Conservation (phyloP, 2,329 filamentous ascomycete species). For the Neofusicoccum parvum region DNA sequence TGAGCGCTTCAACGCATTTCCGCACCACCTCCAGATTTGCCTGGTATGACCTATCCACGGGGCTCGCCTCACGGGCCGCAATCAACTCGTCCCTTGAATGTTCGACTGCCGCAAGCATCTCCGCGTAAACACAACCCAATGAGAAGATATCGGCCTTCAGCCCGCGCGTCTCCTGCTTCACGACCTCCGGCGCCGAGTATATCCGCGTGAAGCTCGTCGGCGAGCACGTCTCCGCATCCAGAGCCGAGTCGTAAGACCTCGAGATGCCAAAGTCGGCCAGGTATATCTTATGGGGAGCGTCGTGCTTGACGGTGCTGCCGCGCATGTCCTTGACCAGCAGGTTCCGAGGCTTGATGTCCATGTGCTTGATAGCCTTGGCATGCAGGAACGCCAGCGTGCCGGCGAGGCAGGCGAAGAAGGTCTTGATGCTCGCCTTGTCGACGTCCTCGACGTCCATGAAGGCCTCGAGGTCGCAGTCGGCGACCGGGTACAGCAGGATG, state of each 20-base stretch:
- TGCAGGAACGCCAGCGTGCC: constrained; percentile 26
- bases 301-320: neutral
- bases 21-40: too few relatives aligned
- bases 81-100: neutral
- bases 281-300: constrained; percentile 22
- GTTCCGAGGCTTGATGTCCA: constrained; percentile 32
- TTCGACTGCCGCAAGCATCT: constrained; percentile 23
- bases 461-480: constrained; percentile 24
- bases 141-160: constrained; percentile 30
- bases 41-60: too few relatives aligned
- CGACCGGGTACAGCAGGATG: constrained; percentile 27
- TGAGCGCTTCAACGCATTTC: too few relatives aligned
- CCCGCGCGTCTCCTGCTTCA: constrained; percentile 23
- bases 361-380: constrained; percentile 26
- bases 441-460: constrained; percentile 18
- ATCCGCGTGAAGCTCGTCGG: constrained; percentile 26
- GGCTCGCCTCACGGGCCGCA: too few relatives aligned
- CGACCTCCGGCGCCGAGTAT: constrained; percentile 32
- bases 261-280: constrained; percentile 32
- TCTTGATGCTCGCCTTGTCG: neutral
- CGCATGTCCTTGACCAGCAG: constrained; percentile 24
- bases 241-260: constrained; percentile 21
- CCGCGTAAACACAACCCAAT: constrained; percentile 30
- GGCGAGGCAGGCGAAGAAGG: constrained; percentile 24
- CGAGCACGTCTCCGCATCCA: constrained; percentile 25